Percentiles rank a stretch among this genome's conserved stretches.
Evolutionary conservation across 73 alveolate genomes (phyloP).

Genomic region (Symbiodinium natans): DNA sequence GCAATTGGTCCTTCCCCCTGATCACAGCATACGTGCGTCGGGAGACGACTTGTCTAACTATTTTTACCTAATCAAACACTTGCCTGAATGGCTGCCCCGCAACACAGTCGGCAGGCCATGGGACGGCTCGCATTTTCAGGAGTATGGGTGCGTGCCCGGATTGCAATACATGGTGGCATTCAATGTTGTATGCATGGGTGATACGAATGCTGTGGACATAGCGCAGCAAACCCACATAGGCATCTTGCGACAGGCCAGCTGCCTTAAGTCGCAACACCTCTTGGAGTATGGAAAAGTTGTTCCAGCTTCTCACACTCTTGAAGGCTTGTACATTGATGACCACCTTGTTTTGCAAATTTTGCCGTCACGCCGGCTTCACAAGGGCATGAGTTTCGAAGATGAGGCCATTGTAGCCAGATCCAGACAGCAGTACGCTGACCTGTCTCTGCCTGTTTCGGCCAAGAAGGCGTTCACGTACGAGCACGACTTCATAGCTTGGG

Average conservation of each 20-base stretch:
- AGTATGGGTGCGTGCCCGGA: not conserved
- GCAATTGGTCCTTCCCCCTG: not conserved
- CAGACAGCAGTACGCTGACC: not conserved
- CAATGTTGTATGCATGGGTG: slow-evolving; percentile 21
- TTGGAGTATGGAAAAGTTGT: not conserved
- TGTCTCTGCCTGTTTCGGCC: not conserved
- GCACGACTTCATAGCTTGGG: slow-evolving; percentile 13
- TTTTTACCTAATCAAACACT: slow-evolving; percentile 16
- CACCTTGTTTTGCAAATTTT: slow-evolving; percentile 7
- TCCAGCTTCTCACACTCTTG: not conserved
- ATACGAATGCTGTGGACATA: slow-evolving; percentile 33
- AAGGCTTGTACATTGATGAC: slow-evolving; percentile 11
- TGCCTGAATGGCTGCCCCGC: not conserved
- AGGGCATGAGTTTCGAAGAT: not conserved
- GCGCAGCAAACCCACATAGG: slow-evolving; percentile 6
- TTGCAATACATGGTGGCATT: not conserved
- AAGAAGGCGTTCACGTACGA: not conserved
- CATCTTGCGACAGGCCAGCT: not conserved
- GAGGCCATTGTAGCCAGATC: not conserved
- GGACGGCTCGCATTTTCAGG: not conserved
- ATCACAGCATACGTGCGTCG: not conserved
- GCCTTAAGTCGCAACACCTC: not conserved
- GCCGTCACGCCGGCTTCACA: not conserved
- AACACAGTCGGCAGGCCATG: not conserved
- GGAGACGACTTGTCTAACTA: slow-evolving; percentile 21